Percentiles rank a stretch among this genome's conserved stretches.
phyloP scores from a whole-genome alignment of 148 eudicot species.

The Nepenthes mirabilis region DNA sequence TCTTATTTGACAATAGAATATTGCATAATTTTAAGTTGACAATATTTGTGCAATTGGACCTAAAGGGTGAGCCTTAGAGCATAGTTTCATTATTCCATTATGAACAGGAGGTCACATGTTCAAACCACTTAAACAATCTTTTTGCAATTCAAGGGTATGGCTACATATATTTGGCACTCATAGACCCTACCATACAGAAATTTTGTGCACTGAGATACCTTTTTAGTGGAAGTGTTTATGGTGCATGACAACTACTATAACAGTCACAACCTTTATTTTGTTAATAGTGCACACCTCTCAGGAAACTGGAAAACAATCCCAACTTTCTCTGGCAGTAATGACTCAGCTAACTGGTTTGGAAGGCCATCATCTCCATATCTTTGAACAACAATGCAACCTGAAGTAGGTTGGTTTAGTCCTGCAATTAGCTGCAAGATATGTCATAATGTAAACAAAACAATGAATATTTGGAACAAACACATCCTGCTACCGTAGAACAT shows the following conservation, averaged over 20 bases:
- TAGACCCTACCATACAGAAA: no score
- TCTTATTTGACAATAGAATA: no score
- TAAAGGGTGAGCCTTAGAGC: no score
- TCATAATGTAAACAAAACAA: conserved; percentile 2
- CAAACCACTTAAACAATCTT: no score
- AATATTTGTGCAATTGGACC: no score
- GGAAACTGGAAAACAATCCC: conserved; percentile 98
- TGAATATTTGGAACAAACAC: background rate
- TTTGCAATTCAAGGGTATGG: no score
- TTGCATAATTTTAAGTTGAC: no score
- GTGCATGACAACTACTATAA: background rate
- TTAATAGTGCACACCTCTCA: conserved; percentile 51
- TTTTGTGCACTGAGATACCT: no score
- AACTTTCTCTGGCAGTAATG: conserved; percentile 56
- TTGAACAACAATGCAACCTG: conserved; percentile 73
- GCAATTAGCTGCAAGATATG: conserved; percentile 66
- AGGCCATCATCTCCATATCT: conserved; percentile 52
- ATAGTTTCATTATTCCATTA: no score
- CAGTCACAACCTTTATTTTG: background rate
- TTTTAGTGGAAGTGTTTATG: no score
- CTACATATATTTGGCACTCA: no score
- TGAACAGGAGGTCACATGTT: no score
- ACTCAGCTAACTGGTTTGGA: conserved; percentile 37
- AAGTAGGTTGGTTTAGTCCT: conserved; percentile 82
- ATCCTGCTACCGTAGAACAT: conserved; percentile 3